Evolutionary conservation across 306 rosid species (phyloP).

Genomic region (Canavalia gladiata): DNA sequence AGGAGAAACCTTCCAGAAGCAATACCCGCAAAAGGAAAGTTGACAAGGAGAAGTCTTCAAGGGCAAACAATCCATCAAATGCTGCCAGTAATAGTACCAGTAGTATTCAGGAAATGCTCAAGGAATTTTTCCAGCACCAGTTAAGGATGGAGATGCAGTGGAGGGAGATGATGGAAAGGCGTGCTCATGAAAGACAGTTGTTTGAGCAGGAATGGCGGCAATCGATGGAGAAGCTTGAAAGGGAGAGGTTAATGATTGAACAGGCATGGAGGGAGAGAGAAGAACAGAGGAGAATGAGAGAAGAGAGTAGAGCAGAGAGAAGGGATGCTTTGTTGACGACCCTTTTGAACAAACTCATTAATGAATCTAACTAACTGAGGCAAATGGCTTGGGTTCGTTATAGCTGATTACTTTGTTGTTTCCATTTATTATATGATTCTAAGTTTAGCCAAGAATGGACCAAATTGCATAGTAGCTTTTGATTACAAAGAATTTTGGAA

Average conservation of each 20-base stretch:
- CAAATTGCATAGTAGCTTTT: constrained; percentile 39
- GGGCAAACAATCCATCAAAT: constrained; percentile 48
- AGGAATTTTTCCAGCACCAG: constrained; percentile 79
- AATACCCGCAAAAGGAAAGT: constrained; percentile 71
- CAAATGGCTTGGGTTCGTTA: constrained; percentile 40
- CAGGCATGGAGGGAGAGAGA: constrained; percentile 92
- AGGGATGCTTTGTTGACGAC: constrained; percentile 81
- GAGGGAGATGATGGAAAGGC: constrained; percentile 82
- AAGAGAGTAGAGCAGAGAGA: constrained; percentile 81
- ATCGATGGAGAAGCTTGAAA: constrained; percentile 78
- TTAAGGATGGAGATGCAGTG: constrained; percentile 86
- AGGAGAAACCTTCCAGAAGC: constrained; percentile 65
- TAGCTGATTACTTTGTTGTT: constrained; percentile 44
- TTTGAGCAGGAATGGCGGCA: constrained; percentile 90
- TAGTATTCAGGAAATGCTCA: constrained; percentile 65
- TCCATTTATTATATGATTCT: constrained; percentile 44
- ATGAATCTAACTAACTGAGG: constrained; percentile 57
- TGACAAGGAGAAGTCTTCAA: constrained; percentile 58
- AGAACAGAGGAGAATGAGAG: constrained; percentile 83
- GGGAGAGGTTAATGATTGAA: constrained; percentile 81
- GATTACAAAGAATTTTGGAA: constrained; percentile 27
- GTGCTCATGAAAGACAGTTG: constrained; percentile 65
- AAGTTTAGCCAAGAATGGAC: constrained; percentile 39
- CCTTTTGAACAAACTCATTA: constrained; percentile 75
- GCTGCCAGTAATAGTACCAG: constrained; percentile 35